Evolutionary conservation across 257 asterid species (phyloP).

Genomic region (Ajuga chamaepitys): DNA sequence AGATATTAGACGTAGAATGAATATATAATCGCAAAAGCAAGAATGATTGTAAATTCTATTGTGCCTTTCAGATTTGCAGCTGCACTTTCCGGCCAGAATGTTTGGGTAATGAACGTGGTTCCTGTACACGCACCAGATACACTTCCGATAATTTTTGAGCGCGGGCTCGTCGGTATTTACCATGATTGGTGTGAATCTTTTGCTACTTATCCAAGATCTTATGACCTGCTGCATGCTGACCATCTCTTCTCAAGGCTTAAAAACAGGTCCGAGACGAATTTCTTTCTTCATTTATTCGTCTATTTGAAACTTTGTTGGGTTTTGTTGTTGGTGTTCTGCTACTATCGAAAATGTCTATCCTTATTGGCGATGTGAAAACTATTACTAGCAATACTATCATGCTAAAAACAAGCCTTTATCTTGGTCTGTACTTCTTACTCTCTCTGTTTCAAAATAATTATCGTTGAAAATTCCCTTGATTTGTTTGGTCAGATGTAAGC

Average conservation of each 20-base stretch:
- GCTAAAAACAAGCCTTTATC: no score
- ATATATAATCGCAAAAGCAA: not conserved
- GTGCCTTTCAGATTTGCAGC: constrained; percentile 76
- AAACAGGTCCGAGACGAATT: constrained; percentile 41
- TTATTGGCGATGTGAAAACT: not conserved
- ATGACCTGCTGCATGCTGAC: constrained; percentile 92
- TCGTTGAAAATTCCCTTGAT: no score
- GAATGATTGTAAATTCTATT: not conserved
- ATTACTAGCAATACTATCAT: no score
- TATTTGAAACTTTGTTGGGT: not conserved
- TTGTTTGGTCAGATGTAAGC: constrained; percentile 65
- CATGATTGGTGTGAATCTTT: constrained; percentile 98
- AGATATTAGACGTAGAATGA: constrained; percentile 12
- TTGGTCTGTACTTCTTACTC: not conserved
- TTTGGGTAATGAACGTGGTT: constrained; percentile 94
- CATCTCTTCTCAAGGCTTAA: constrained; percentile 97
- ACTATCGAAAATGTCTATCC: not conserved
- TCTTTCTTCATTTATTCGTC: not conserved
- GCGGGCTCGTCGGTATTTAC: constrained; percentile 80
- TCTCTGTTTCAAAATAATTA: no score
- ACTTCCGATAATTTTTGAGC: constrained; percentile 81
- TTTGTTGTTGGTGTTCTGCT: not conserved
- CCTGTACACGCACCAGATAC: constrained; percentile 86
- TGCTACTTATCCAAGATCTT: constrained; percentile 89
- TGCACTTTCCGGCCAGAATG: constrained; percentile 60